Evolutionary conservation across 805 yeast species (phyloP).

Genomic region (Myxozyma geophila): DNA sequence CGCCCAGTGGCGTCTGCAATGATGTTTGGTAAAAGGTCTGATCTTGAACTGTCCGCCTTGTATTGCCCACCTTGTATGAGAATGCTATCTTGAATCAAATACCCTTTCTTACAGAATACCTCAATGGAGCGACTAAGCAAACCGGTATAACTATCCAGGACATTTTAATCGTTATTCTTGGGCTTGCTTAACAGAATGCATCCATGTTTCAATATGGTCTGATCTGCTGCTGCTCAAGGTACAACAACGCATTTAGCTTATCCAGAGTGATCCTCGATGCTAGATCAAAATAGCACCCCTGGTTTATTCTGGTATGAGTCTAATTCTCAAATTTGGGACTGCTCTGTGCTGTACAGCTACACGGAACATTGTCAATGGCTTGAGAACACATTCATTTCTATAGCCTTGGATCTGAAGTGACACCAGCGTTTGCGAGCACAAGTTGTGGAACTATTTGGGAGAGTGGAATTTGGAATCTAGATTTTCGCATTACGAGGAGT

Average conservation of each 20-base stretch:
- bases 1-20: constrained; percentile 2
- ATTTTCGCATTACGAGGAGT: neutral
- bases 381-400: constrained; percentile 16
- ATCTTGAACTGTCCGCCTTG: neutral
- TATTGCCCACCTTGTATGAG: neutral
- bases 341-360: constrained; percentile 4
- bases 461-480: neutral
- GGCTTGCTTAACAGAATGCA: too few species aligned
- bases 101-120: neutral
- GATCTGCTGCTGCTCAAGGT: too few species aligned
- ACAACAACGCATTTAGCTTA: too few species aligned
- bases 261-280: too few species aligned
- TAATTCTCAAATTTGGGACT: constrained; percentile 22
- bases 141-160: too few species aligned
- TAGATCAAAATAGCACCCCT: neutral
- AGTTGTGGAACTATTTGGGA: neutral
- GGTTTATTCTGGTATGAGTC: neutral
- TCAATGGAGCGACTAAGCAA: neutral
- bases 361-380: constrained; percentile 27
- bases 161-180: too few species aligned
- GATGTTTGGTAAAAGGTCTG: constrained; percentile 35
- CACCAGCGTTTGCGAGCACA: neutral
- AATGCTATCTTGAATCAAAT: too few species aligned
- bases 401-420: neutral
- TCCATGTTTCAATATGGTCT: too few species aligned